Conservation (phyloP, 768 basidiomycete species). For the Neoboletus brunneissimus region DNA sequence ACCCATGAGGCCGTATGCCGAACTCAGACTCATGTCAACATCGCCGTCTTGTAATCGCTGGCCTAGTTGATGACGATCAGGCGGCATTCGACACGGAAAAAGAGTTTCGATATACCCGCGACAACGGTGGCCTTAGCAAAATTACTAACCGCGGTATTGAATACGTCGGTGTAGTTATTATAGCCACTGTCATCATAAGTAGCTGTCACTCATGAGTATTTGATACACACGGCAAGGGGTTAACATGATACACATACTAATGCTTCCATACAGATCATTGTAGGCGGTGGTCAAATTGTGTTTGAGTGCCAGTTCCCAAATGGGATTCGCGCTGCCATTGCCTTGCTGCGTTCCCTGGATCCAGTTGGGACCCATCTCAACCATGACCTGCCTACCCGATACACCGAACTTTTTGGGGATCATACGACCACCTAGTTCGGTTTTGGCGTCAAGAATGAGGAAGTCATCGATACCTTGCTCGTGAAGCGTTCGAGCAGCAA, state of each 20-base stretch:
- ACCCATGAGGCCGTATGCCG: slow-evolving; percentile 52
- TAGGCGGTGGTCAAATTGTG: slow-evolving; percentile 46
- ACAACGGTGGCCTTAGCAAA: slow-evolving; percentile 40
- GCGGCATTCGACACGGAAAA: slow-evolving; percentile 48
- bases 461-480: slow-evolving; percentile 54
- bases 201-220: slow-evolving; percentile 31
- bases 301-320: slow-evolving; percentile 54
- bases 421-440: slow-evolving; percentile 62
- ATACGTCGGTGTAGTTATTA: slow-evolving; percentile 44
- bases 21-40: slow-evolving; percentile 53
- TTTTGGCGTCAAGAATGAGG: slow-evolving; percentile 57
- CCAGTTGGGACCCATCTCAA: slow-evolving; percentile 66
- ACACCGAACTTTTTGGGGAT: slow-evolving; percentile 44
- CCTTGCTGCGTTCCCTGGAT: slow-evolving; percentile 52
- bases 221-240: neutral
- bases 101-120: slow-evolving; percentile 38
- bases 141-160: slow-evolving; percentile 39
- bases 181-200: slow-evolving; percentile 53
- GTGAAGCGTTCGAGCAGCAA: slow-evolving; percentile 60
- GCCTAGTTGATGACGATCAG: slow-evolving; percentile 5
- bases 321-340: slow-evolving; percentile 55
- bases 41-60: slow-evolving; percentile 19
- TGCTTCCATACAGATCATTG: slow-evolving; percentile 43
- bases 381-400: slow-evolving; percentile 34
- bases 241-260: slow-evolving; percentile 36